phyloP scores from a whole-genome alignment of 805 yeast genomes.

The Scheffersomyces lignosus region DNA sequence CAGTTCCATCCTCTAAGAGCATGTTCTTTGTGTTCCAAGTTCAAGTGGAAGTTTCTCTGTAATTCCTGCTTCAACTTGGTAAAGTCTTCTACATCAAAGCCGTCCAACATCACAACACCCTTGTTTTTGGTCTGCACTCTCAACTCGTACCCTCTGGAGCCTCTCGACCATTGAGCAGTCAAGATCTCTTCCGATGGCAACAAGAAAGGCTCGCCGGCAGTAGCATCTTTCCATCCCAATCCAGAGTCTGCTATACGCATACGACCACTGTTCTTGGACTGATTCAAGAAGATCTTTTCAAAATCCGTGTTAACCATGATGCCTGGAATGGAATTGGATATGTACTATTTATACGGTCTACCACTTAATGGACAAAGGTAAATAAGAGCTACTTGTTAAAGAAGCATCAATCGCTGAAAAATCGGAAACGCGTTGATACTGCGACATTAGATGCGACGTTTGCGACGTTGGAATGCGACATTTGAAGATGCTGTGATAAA shows the following conservation, averaged over 20 bases:
- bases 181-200: constrained; percentile 84
- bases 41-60: constrained; percentile 69
- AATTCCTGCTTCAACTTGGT: constrained; percentile 78
- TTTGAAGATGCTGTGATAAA: no score
- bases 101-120: constrained; percentile 87
- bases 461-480: no score
- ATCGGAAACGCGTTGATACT: no score
- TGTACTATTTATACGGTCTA: no score
- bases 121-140: constrained; percentile 85
- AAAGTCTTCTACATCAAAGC: constrained; percentile 85
- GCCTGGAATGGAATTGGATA: no score
- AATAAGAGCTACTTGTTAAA: no score
- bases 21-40: constrained; percentile 83
- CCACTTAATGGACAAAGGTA: no score
- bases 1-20: constrained; percentile 98
- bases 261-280: constrained; percentile 79
- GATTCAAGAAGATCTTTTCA: constrained; percentile 88
- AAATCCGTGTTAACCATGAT: constrained; percentile 65
- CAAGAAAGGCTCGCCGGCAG: constrained; percentile 70
- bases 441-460: no score
- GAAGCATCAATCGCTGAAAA: no score
- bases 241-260: constrained; percentile 97
- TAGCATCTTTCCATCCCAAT: constrained; percentile 88
- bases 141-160: constrained; percentile 87
- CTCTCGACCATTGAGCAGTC: constrained; percentile 87